phyloP scores from a whole-genome alignment of 192 early-diverging fungal genomes.

The Backusella liffmaniae region DNA sequence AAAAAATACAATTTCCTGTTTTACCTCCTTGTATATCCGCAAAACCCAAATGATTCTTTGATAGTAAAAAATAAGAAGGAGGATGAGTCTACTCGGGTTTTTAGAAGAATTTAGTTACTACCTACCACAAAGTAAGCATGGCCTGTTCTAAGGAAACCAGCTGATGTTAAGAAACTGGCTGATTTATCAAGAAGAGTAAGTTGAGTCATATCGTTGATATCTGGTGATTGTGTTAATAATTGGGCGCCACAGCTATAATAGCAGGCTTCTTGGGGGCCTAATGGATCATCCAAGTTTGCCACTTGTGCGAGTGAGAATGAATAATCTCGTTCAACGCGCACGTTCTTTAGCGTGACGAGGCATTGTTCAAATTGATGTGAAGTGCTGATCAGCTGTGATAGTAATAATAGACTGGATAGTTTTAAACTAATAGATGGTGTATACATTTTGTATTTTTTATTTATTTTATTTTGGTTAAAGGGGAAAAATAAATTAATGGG shows the following conservation, averaged over 20 bases:
- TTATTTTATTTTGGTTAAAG: background rate
- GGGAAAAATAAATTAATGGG: background rate
- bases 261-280: constrained; percentile 11
- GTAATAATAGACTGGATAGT: background rate
- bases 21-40: constrained; percentile 15
- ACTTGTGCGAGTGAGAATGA: constrained; percentile 17
- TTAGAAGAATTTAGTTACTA: background rate
- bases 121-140: constrained; percentile 20
- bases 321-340: background rate
- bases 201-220: background rate
- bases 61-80: background rate
- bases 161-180: background rate
- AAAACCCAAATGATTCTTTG: constrained; percentile 23
- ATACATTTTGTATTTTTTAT: background rate
- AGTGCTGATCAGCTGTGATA: background rate
- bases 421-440: background rate
- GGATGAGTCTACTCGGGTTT: too few species aligned
- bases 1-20: background rate
- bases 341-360: background rate
- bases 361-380: background rate
- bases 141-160: constrained; percentile 8
- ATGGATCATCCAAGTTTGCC: background rate
- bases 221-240: constrained; percentile 8
- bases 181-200: constrained; percentile 16
- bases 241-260: constrained; percentile 17